A percentile compares a stretch with the other conserved stretches of the same genome.
These are phyloP conservation scores for Cicer yamashitae DNA, from an alignment of 306 rosid species.

Conservation along the genomic window DNA sequence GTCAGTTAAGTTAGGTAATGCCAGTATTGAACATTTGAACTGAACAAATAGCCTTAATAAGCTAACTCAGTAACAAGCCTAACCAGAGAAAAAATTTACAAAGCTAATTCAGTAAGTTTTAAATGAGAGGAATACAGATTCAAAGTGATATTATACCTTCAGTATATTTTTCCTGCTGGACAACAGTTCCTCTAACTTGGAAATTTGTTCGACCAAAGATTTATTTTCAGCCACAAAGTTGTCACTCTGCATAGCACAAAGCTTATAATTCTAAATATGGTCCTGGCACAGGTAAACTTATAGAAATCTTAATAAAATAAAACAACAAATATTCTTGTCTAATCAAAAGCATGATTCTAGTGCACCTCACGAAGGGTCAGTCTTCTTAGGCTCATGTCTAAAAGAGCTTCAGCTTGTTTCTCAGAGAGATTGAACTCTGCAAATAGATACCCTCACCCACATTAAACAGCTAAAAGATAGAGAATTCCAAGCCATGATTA, in stretches of 20 bases:
- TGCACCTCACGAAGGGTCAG: conserved; percentile 85
- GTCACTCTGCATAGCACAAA: conserved; percentile 68
- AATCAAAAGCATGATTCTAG: conserved; percentile 28
- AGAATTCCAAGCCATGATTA: conserved; percentile 28
- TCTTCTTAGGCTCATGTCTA: conserved; percentile 90
- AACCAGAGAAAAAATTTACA: background rate
- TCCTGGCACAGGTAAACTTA: conserved; percentile 6
- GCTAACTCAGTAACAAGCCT: conserved; percentile 9
- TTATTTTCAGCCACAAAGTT: conserved; percentile 76
- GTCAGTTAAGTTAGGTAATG: background rate
- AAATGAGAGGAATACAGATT: conserved; percentile 13
- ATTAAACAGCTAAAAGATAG: conserved; percentile 15
- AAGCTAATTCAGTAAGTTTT: conserved; percentile 9
- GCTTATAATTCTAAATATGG: conserved; percentile 13
- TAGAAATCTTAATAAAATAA: conserved; percentile 24
- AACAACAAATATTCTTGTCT: conserved; percentile 29
- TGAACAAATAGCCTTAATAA: conserved; percentile 1
- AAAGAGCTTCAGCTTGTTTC: conserved; percentile 94
- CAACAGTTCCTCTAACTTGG: conserved; percentile 82
- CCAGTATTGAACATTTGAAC: background rate
- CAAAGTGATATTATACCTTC: conserved; percentile 59
- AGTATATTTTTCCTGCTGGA: conserved; percentile 79
- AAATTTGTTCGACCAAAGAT: conserved; percentile 71
- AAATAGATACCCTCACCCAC: conserved; percentile 25
- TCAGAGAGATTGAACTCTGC: conserved; percentile 86